Conservation (phyloP, 768 basidiomycete genomes). For the Pisolithus tinctorius region DNA sequence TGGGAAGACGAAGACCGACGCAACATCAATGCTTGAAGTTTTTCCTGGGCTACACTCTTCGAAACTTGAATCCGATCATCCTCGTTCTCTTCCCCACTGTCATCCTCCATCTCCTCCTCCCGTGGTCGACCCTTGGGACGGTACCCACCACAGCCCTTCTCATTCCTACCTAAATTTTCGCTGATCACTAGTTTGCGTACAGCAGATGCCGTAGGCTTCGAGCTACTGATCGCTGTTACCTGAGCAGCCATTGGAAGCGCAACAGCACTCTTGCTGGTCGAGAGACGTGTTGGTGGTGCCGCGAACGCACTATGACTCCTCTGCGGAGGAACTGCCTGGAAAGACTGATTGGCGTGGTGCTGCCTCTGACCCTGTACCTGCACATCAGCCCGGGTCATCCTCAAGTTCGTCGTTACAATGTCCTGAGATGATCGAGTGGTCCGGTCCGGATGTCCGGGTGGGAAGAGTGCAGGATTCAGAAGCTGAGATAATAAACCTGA, state of each 20-base stretch:
- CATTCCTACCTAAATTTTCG: slow-evolving; percentile 14
- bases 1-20: slow-evolving; percentile 29
- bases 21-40: slow-evolving; percentile 50
- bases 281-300: slow-evolving; percentile 28
- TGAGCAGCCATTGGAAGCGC: slow-evolving; percentile 53
- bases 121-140: slow-evolving; percentile 60
- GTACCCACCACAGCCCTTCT: slow-evolving; percentile 38
- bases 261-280: slow-evolving; percentile 49
- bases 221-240: slow-evolving; percentile 33
- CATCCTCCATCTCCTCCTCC: slow-evolving; percentile 63
- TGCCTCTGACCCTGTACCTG: slow-evolving; percentile 8
- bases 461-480: slow-evolving; percentile 57
- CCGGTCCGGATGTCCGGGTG: slow-evolving; percentile 53
- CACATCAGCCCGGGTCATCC: neutral
- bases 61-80: slow-evolving; percentile 50
- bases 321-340: slow-evolving; percentile 20
- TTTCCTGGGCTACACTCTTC: slow-evolving; percentile 63
- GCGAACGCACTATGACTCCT: slow-evolving; percentile 24
- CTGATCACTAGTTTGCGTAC: too few species aligned
- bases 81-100: slow-evolving; percentile 44
- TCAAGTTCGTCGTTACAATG: slow-evolving; percentile 26
- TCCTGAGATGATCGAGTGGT: slow-evolving; percentile 44
- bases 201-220: slow-evolving; percentile 17
- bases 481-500: slow-evolving; percentile 61
- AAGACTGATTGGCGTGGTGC: slow-evolving; percentile 10